Evolutionary conservation across 2,329 filamentous ascomycete species (phyloP), one percentile per base, ranked within the genome.

Genomic region (Zymoseptoria crescenta): DNA sequence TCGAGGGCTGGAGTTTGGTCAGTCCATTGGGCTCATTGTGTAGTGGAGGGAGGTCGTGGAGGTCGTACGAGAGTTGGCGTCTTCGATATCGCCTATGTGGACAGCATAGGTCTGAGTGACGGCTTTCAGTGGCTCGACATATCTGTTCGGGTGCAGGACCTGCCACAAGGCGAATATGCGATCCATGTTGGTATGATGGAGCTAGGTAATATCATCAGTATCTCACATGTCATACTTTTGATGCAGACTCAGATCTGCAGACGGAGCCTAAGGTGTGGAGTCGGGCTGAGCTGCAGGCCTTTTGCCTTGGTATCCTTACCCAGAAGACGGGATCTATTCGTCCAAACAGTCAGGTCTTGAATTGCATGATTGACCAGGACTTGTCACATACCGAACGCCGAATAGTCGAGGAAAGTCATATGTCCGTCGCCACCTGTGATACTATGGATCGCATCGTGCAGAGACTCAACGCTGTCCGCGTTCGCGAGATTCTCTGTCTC

Each of bases 81-180:
- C 67, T 19, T 66, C 53, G 4, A 81, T 72, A 1, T 81, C 76
- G 0, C 84, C 84, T 8, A 76, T 74, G 1, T 77, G 68, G 6
- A 80, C 83, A 0, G 83, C 87, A 67, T 83, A 91, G 1, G 85
- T 88, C 10, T 80, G n/a, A 73, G 75, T 55, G 79, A 82, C 60
- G 49, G 75, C 74, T 6, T 75, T 65, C 61, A 82, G 80, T 0
- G 85, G 80, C 21, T 79, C 74, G 4, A 91, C 81, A 75, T 86
- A 93, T 27, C 82, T 54, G 20, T 83, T 76, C 0, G 87, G 87
- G 63, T 94, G 82, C 13, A 94, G 73, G 0, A 80, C 77, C 74
- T 94, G 88, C 88, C 88, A 94, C 61, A 95, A 81, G 30, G 88
- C 83, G 62, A 91, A 83, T 28, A 89, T 73, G 2, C 90, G 83